Conservation (phyloP, 2,329 filamentous ascomycete species). For the Colletotrichum sp. region DNA sequence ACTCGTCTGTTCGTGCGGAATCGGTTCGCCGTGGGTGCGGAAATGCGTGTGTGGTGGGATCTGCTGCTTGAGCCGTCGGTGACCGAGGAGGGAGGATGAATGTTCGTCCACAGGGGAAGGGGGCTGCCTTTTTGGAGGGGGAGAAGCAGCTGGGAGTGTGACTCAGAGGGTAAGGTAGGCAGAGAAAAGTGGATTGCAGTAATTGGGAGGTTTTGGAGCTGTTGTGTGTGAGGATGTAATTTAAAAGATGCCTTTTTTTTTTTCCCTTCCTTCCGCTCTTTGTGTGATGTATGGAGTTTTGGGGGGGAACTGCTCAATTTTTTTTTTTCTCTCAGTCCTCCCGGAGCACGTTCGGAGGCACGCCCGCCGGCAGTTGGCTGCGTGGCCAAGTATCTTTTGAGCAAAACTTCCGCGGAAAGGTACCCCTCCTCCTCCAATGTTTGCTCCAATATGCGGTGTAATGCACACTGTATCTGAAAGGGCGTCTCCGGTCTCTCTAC, state of each 20-base stretch:
- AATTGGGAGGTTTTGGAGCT: not conserved
- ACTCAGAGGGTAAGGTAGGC: conserved; percentile 1
- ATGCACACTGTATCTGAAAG: not conserved
- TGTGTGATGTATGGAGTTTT: not conserved
- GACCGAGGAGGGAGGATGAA: conserved; percentile 21
- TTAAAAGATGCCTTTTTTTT: not conserved
- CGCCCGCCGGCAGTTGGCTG: not conserved
- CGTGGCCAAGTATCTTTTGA: not conserved
- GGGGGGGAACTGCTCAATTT: not conserved
- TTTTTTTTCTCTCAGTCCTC: not conserved
- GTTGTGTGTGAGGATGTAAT: not conserved
- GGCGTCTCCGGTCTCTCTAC: not conserved
- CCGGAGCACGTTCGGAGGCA: conserved; percentile 2
- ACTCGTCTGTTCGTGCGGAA: not conserved
- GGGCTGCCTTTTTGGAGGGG: conserved; percentile 1
- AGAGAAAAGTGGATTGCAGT: not conserved
- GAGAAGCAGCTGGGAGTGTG: not conserved
- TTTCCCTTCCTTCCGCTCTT: not conserved
- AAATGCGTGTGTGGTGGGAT: conserved; percentile 12
- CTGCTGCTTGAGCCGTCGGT: conserved; percentile 22
- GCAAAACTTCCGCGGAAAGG: not conserved
- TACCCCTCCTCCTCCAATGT: not conserved
- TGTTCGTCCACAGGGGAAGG: conserved; percentile 22
- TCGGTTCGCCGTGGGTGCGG: conserved; percentile 8
- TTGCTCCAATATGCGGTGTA: not conserved